These are phyloP conservation scores for Plasmodium coatneyi DNA, from an alignment of 169 alveolate genomes.

Conservation along the genomic window DNA sequence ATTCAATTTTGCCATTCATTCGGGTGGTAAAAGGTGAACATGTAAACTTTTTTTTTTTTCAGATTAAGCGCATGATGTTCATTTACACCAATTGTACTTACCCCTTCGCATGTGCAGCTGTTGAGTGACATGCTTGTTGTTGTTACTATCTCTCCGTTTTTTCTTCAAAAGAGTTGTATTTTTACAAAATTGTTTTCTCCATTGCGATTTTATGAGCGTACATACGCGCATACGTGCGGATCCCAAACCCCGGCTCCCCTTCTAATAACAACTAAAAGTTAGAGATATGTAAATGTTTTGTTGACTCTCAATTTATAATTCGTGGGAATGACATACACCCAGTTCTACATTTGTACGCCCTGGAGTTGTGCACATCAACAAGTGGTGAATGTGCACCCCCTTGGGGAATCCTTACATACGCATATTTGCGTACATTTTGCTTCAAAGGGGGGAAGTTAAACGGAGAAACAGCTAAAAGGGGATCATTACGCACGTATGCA, in stretches of 20 bases:
- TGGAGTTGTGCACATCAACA: background rate
- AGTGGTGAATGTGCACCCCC: background rate
- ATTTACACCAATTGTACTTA: background rate
- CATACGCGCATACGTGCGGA: background rate
- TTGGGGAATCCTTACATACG: background rate
- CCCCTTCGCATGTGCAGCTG: background rate
- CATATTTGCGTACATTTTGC: background rate
- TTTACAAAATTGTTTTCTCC: background rate
- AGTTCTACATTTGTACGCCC: background rate
- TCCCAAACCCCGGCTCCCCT: background rate
- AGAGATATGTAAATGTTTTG: background rate
- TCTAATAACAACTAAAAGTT: background rate
- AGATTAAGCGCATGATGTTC: background rate
- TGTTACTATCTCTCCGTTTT: background rate
- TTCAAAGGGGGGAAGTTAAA: background rate
- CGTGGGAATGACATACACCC: background rate
- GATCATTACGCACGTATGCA: background rate
- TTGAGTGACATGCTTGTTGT: background rate
- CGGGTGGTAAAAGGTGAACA: background rate
- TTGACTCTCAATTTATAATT: background rate
- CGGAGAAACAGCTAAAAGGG: background rate
- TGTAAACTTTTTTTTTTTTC: background rate
- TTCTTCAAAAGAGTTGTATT: background rate
- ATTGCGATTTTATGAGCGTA: background rate
- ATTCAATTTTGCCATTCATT: background rate